phyloP scores from a whole-genome alignment of 2,329 filamentous ascomycete species.

The Fusarium subglutinans region DNA sequence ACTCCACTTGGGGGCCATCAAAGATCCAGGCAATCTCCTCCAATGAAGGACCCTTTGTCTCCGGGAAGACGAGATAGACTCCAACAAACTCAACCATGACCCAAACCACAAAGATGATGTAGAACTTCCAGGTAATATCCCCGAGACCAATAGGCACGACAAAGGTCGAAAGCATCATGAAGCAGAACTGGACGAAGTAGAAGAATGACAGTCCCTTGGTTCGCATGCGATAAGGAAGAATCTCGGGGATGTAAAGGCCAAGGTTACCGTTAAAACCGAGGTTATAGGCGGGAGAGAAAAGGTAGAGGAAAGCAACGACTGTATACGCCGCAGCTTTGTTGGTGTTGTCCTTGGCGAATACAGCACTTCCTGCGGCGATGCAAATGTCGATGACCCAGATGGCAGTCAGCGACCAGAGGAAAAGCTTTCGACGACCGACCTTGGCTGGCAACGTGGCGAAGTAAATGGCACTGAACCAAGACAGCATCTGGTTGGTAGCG shows the following conservation, averaged over 20 bases:
- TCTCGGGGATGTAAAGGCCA: background rate
- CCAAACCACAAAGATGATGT: conserved; percentile 19
- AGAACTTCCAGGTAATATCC: conserved; percentile 26
- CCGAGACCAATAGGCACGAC: conserved; percentile 22
- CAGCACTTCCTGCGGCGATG: background rate
- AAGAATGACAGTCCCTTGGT: background rate
- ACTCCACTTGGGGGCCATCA: background rate
- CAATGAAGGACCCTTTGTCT: conserved; percentile 23
- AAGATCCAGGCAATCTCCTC: conserved; percentile 32
- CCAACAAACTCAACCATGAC: conserved; percentile 15
- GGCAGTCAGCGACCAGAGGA: background rate
- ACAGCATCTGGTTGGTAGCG: background rate
- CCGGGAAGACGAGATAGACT: conserved; percentile 22
- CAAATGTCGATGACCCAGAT: background rate
- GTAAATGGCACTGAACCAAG: background rate
- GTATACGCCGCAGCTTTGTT: background rate
- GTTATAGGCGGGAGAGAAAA: background rate
- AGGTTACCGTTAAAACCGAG: background rate
- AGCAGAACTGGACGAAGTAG: background rate
- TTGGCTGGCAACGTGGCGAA: background rate
- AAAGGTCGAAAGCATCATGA: conserved; percentile 12
- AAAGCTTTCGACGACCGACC: background rate
- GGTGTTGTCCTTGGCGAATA: background rate
- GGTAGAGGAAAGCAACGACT: background rate
- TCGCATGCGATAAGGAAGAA: background rate